A percentile compares a stretch with the other conserved stretches of the same genome.
Conservation (phyloP, 306 rosid species). For the Betula pendula region DNA sequence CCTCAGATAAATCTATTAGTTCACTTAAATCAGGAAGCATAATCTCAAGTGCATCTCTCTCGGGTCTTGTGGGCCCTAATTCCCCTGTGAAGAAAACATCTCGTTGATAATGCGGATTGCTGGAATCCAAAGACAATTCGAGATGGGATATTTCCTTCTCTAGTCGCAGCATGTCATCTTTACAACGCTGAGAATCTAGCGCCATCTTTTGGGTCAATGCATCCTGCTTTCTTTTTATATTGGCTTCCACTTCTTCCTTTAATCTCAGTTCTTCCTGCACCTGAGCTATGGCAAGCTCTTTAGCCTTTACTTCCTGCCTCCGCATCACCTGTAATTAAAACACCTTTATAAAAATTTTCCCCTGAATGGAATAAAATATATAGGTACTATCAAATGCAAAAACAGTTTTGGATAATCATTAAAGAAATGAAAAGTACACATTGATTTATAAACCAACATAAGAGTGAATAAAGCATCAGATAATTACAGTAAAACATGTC, state of each 20-base stretch:
- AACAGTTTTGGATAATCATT: background rate
- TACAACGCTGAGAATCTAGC: background rate
- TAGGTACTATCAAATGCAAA: background rate
- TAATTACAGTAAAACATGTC: background rate
- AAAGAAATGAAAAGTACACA: background rate
- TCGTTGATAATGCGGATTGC: background rate
- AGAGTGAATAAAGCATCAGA: background rate
- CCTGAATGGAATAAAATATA: background rate
- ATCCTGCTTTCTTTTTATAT: background rate
- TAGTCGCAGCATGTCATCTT: slow-evolving; percentile 10
- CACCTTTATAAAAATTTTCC: background rate
- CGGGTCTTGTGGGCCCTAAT: background rate
- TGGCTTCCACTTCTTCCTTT: background rate
- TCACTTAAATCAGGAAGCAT: slow-evolving; percentile 1
- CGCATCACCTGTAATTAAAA: background rate
- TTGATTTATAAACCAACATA: background rate
- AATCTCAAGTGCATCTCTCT: background rate
- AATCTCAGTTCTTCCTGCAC: slow-evolving; percentile 11
- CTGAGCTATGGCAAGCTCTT: background rate
- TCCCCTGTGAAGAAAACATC: background rate
- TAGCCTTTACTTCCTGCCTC: background rate
- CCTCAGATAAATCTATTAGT: background rate
- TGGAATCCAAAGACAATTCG: background rate
- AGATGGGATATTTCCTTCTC: slow-evolving; percentile 10
- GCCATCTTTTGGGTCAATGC: background rate